Percentiles rank a stretch among this genome's conserved stretches.
Evolutionary conservation across 495 filamentous ascomycete species (phyloP).

Genomic region (Trichoderma erinaceum): DNA sequence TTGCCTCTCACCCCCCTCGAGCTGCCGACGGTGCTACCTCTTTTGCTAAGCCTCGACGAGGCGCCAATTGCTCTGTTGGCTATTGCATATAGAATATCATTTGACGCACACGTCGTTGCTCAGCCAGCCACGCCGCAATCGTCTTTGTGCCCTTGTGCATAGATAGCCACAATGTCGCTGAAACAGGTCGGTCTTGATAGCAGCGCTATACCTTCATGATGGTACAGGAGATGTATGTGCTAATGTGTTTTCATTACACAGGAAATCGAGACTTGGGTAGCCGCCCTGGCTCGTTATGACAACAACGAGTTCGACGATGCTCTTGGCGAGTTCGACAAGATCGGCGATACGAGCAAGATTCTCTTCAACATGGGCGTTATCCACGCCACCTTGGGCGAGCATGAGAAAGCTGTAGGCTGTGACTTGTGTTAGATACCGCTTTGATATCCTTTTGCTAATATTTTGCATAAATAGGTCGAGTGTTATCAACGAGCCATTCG

Average conservation of each 20-base stretch:
- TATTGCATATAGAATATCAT: not conserved
- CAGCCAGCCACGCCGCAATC: not conserved
- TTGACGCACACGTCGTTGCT: not conserved
- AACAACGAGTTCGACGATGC: conserved; percentile 92
- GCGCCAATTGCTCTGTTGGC: not conserved
- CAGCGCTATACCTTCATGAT: not conserved
- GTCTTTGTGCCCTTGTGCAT: not conserved
- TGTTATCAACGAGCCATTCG: conserved; percentile 87
- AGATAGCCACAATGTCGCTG: conserved; percentile 54
- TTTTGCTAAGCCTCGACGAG: not conserved
- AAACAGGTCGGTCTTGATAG: conserved; percentile 56
- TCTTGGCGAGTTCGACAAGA: conserved; percentile 73
- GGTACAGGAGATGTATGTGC: not conserved
- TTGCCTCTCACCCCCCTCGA: not conserved
- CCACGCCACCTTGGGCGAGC: conserved; percentile 93
- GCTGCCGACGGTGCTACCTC: not conserved
- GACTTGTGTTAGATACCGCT: not conserved
- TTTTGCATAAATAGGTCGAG: conserved; percentile 58
- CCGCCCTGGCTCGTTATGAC: conserved; percentile 86
- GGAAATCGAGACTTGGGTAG: conserved; percentile 99
- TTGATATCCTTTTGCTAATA: not conserved
- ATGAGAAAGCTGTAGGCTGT: conserved; percentile 86
- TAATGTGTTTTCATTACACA: conserved; percentile 29
- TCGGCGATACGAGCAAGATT: conserved; percentile 96
- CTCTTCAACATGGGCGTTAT: conserved; percentile 98